Percentiles rank a stretch among this genome's conserved stretches.
Evolutionary conservation across 2,329 filamentous ascomycete species (phyloP).

Genomic region (Arthrobotrys entomopaga): DNA sequence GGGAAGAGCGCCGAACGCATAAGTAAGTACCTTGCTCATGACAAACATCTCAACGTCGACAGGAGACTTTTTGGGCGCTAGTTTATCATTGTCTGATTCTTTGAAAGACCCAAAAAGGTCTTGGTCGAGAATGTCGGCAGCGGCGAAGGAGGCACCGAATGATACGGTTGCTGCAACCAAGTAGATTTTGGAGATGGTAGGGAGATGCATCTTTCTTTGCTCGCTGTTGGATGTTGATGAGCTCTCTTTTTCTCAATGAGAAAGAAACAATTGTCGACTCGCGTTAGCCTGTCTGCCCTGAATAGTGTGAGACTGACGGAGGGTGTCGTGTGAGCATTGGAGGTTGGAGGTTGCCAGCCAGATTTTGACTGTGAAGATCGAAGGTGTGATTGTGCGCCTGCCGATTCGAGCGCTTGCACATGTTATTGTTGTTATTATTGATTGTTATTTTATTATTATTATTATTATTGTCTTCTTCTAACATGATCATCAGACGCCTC

Average conservation of each 20-base stretch:
- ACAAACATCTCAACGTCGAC: slow-evolving; percentile 50
- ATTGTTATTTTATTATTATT: no score
- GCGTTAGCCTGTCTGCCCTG: neutral
- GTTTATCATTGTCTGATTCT: neutral
- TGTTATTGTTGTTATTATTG: neutral
- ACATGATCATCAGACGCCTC: no score
- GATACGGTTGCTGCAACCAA: slow-evolving; percentile 16
- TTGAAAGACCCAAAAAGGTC: neutral
- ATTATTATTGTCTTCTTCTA: no score
- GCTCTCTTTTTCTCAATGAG: no score
- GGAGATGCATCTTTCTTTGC: slow-evolving; percentile 34
- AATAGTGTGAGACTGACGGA: neutral
- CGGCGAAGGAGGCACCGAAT: slow-evolving; percentile 14
- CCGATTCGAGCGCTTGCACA: slow-evolving; percentile 10
- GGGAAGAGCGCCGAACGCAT: slow-evolving; percentile 2
- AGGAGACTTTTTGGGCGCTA: slow-evolving; percentile 25
- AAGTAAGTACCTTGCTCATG: slow-evolving; percentile 49
- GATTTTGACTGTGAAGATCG: no score
- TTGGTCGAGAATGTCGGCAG: neutral
- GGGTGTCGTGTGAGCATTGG: slow-evolving; percentile 34
- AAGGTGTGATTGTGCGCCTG: neutral
- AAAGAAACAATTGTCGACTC: no score
- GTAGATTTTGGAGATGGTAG: slow-evolving; percentile 11
- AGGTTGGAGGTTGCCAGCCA: neutral
- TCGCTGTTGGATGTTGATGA: no score